phyloP scores from a whole-genome alignment of 2,329 filamentous ascomycete genomes.

The Fusarium sp. region DNA sequence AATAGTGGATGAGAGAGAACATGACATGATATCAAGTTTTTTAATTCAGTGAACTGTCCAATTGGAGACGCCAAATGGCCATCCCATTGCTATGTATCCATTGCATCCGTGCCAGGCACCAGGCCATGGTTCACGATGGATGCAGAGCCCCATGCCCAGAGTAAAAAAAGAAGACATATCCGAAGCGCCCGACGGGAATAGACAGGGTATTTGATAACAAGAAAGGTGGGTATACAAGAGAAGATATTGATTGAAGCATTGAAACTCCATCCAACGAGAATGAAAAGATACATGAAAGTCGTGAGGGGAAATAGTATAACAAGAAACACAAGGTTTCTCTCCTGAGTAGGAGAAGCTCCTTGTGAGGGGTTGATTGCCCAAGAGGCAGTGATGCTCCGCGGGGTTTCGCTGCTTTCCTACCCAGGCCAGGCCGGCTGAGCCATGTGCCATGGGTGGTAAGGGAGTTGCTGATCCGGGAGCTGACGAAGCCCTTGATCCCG shows the following conservation, averaged over 20 bases:
- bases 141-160: conserved; percentile 27
- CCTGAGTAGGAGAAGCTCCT: not conserved
- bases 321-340: not conserved
- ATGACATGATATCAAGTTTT: not conserved
- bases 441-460: not conserved
- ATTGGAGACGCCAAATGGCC: not conserved
- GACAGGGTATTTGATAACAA: conserved; percentile 30
- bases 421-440: conserved; percentile 16
- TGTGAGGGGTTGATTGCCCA: conserved; percentile 15
- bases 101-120: conserved; percentile 28
- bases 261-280: conserved; percentile 24
- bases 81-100: not conserved
- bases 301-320: conserved; percentile 19
- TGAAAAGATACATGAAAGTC: conserved; percentile 9
- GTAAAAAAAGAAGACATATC: conserved; percentile 12
- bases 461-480: conserved; percentile 41
- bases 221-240: conserved; percentile 24
- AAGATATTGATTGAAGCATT: conserved; percentile 8
- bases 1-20: not conserved
- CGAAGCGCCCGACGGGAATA: conserved; percentile 28
- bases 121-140: conserved; percentile 35
- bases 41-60: conserved; percentile 13
- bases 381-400: conserved; percentile 23
- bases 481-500: conserved; percentile 40
- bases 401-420: not conserved